phyloP scores from a whole-genome alignment of 108 stramenopile genomes.

The Discostella pseudostelligera region DNA sequence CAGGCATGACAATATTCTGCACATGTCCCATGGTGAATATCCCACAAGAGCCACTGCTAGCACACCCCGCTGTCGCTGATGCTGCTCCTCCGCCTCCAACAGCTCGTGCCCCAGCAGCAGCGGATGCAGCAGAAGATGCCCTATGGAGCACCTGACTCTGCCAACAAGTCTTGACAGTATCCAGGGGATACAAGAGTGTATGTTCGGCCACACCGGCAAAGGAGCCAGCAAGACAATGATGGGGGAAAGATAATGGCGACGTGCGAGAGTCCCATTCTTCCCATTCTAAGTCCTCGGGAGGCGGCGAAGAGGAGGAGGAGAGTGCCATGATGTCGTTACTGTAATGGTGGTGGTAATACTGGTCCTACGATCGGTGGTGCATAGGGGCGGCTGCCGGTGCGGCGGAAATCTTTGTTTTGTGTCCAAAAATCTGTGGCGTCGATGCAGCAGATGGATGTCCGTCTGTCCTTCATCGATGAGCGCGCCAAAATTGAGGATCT shows the following conservation, averaged over 20 bases:
- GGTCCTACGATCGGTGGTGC: background rate
- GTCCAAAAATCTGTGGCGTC: too few species aligned
- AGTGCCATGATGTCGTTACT: background rate
- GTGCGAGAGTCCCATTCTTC: slow-evolving; percentile 95
- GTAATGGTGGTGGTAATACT: background rate
- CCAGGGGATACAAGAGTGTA: slow-evolving; percentile 90
- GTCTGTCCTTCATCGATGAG: too few species aligned
- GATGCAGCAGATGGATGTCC: too few species aligned
- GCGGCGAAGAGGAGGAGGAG: background rate
- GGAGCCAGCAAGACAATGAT: slow-evolving; percentile 95
- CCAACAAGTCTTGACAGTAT: slow-evolving; percentile 92
- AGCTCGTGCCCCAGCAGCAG: too few species aligned
- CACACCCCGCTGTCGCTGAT: slow-evolving; percentile 1
- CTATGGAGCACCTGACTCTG: slow-evolving; percentile 83
- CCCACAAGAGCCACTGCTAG: background rate
- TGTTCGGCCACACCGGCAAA: slow-evolving; percentile 96
- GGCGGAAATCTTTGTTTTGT: too few species aligned
- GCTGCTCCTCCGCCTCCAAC: slow-evolving; percentile 1
- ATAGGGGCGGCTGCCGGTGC: too few species aligned
- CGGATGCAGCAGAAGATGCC: background rate
- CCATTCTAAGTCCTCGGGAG: slow-evolving; percentile 86
- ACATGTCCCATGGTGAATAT: too few species aligned
- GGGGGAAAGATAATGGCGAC: slow-evolving; percentile 70
- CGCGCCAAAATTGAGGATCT: too few species aligned
- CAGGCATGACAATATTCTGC: too few species aligned